Percentiles rank a stretch among this genome's conserved stretches.
Evolutionary conservation across 2,329 filamentous ascomycete genomes (phyloP).

Genomic region (Penicillium hesseltinei): DNA sequence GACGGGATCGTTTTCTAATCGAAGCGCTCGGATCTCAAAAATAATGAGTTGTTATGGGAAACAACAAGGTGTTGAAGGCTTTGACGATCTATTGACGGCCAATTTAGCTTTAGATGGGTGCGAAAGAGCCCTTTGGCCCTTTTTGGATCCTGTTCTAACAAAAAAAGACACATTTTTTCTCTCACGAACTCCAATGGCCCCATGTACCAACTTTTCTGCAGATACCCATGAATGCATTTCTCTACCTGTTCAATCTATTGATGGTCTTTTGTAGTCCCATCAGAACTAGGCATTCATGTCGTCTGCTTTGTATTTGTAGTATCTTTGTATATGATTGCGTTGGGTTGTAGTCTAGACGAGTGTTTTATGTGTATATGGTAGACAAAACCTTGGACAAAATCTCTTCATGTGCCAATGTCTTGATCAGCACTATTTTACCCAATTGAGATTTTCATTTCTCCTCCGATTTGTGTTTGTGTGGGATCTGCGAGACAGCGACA

Average conservation of each 20-base stretch:
- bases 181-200: constrained; percentile 24
- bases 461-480: neutral
- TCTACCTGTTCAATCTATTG: constrained; percentile 23
- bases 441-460: neutral
- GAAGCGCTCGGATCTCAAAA: constrained; percentile 22
- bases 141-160: constrained; percentile 30
- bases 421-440: neutral
- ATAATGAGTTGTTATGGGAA: constrained; percentile 23
- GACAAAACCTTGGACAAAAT: neutral
- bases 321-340: neutral
- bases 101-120: constrained; percentile 37
- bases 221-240: constrained; percentile 45
- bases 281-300: constrained; percentile 26
- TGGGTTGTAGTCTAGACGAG: neutral
- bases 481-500: neutral
- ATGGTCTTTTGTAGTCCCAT: constrained; percentile 13
- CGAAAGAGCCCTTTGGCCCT: constrained; percentile 23
- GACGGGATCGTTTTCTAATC: constrained; percentile 27
- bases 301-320: constrained; percentile 13
- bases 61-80: constrained; percentile 26
- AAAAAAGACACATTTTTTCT: constrained; percentile 23
- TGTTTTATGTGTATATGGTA: neutral
- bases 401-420: too few relatives aligned
- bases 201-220: constrained; percentile 36
- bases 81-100: constrained; percentile 31